phyloP scores from a whole-genome alignment of 805 yeast genomes.

The Komagataella phaffii region DNA sequence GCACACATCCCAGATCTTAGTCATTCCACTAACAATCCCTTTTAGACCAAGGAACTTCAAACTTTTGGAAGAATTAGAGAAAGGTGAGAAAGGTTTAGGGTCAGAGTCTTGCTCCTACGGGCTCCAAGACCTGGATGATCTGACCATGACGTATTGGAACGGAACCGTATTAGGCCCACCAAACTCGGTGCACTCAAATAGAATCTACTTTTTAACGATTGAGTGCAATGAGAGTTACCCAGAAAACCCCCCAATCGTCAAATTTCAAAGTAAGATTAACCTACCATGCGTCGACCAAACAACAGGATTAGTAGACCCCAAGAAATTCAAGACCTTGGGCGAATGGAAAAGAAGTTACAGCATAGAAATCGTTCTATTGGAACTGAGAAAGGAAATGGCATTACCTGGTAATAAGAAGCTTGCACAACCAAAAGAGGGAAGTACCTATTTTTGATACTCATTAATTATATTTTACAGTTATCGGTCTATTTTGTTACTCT shows the following conservation, averaged over 20 bases:
- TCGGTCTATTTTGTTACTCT: background rate
- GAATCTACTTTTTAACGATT: constrained; percentile 76
- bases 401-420: constrained; percentile 68
- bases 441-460: constrained; percentile 21
- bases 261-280: constrained; percentile 73
- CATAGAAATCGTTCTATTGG: constrained; percentile 87
- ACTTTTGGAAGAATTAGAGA: constrained; percentile 89
- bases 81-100: constrained; percentile 95
- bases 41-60: constrained; percentile 84
- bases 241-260: constrained; percentile 73
- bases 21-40: background rate
- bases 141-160: constrained; percentile 91
- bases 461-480: background rate
- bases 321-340: constrained; percentile 52
- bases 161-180: constrained; percentile 98
- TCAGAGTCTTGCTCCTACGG: constrained; percentile 97
- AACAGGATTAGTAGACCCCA: constrained; percentile 40
- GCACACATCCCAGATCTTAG: background rate
- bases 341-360: constrained; percentile 86
- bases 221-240: constrained; percentile 83
- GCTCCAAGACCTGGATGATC: constrained; percentile 78
- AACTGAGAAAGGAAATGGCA: constrained; percentile 86
- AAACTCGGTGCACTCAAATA: constrained; percentile 65
- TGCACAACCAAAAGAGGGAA: constrained; percentile 86
- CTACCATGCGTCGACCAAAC: constrained; percentile 75